Evolutionary conservation across 768 basidiomycete genomes (phyloP).

Genomic region (Rhodotorula kratochvilovae): DNA sequence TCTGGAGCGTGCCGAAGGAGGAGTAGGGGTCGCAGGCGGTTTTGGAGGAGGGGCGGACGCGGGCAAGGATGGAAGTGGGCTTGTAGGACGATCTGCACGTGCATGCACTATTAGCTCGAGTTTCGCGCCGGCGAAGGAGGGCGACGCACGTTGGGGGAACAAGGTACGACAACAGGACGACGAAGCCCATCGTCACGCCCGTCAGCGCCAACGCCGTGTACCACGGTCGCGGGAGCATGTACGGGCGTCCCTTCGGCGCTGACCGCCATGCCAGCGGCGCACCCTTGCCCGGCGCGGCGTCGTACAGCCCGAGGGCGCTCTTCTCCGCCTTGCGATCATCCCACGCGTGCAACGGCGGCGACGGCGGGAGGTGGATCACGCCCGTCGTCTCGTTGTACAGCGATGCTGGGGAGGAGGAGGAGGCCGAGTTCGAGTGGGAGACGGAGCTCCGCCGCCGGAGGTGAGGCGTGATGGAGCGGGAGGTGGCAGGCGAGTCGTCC

Average conservation of each 20-base stretch:
- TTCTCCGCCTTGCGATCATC: slow-evolving; percentile 28
- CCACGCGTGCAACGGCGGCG: slow-evolving; percentile 30
- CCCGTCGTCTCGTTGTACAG: slow-evolving; percentile 27
- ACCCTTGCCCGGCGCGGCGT: background rate
- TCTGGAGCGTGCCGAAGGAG: slow-evolving; percentile 26
- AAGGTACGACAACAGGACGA: slow-evolving; percentile 28
- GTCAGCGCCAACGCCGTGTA: slow-evolving; percentile 18
- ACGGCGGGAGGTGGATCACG: slow-evolving; percentile 29
- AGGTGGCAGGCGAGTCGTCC: background rate
- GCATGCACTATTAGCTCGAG: too few species aligned
- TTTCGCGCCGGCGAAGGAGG: too few species aligned
- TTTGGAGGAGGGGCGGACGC: slow-evolving; percentile 6
- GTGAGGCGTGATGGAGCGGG: slow-evolving; percentile 2
- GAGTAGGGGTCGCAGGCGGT: slow-evolving; percentile 36
- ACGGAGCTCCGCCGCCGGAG: slow-evolving; percentile 18
- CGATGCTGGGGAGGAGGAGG: slow-evolving; percentile 8
- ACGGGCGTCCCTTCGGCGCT: slow-evolving; percentile 10
- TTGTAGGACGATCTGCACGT: slow-evolving; percentile 5
- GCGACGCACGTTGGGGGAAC: slow-evolving; percentile 22
- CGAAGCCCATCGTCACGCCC: slow-evolving; percentile 7
- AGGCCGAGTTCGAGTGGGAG: slow-evolving; percentile 8
- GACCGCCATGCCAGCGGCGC: slow-evolving; percentile 2
- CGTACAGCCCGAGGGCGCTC: slow-evolving; percentile 17
- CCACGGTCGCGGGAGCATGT: slow-evolving; percentile 15
- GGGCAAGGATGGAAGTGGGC: slow-evolving; percentile 7